A percentile compares a stretch with the other conserved stretches of the same genome.
These are phyloP conservation scores for Suillus sp. DNA, from an alignment of 768 basidiomycete genomes.

Conservation along the genomic window DNA sequence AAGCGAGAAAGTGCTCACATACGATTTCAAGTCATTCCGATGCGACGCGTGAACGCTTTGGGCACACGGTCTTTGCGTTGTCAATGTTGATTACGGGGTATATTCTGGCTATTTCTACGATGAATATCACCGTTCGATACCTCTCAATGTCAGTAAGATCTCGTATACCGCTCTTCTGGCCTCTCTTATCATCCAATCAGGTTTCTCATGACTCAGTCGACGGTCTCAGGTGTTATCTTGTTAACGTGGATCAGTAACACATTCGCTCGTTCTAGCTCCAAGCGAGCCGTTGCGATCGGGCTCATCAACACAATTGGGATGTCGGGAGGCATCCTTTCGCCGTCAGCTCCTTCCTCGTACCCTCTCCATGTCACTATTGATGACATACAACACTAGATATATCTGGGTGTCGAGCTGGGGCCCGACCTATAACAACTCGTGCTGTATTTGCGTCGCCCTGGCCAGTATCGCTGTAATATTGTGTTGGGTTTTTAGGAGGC, in stretches of 20 bases:
- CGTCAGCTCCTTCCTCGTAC: conserved; percentile 12
- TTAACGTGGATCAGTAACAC: conserved; percentile 48
- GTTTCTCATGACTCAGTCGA: conserved; percentile 71
- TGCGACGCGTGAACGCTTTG: conserved; percentile 63
- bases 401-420: conserved; percentile 68
- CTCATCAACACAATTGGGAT: conserved; percentile 9
- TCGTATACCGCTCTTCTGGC: neutral
- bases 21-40: conserved; percentile 60
- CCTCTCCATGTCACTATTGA: conserved; percentile 8
- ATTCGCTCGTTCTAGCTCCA: conserved; percentile 73
- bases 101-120: conserved; percentile 59
- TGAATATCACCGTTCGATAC: conserved; percentile 61
- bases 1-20: neutral
- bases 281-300: conserved; percentile 52
- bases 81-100: conserved; percentile 63
- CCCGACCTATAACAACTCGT: conserved; percentile 65
- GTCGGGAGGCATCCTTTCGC: conserved; percentile 9
- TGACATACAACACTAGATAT: conserved; percentile 40
- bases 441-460: conserved; percentile 65
- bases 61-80: conserved; percentile 58
- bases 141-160: conserved; percentile 46
- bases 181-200: conserved; percentile 34
- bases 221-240: conserved; percentile 68
- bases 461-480: conserved; percentile 50
- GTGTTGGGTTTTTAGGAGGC: conserved; percentile 44